These are phyloP conservation scores for Astragalus glycyphyllos DNA, from an alignment of 306 rosid genomes.

Conservation along the genomic window DNA sequence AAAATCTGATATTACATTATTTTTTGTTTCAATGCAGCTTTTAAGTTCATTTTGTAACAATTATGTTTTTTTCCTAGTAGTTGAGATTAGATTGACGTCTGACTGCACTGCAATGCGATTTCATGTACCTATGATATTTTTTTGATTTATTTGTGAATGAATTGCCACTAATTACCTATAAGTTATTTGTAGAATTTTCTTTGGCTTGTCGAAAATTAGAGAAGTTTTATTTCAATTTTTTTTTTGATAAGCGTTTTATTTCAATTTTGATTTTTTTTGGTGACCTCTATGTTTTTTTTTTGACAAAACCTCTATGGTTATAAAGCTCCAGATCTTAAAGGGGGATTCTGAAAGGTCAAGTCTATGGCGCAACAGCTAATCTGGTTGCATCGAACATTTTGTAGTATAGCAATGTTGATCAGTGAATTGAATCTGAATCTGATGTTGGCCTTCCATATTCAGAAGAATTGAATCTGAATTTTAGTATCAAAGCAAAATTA, in stretches of 20 bases:
- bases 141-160: neutral
- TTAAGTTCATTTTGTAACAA: slow-evolving; percentile 2
- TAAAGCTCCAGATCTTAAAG: neutral
- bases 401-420: neutral
- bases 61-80: neutral
- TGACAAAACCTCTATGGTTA: neutral
- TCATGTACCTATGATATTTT: neutral
- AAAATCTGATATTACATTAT: neutral
- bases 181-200: slow-evolving; percentile 13
- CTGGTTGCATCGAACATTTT: neutral
- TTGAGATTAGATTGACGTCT: slow-evolving; percentile 18
- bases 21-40: slow-evolving; percentile 1
- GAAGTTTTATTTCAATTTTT: neutral
- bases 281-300: neutral
- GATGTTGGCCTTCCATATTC: slow-evolving; percentile 1
- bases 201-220: neutral
- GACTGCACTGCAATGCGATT: slow-evolving; percentile 11
- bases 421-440: neutral
- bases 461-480: neutral
- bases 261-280: slow-evolving; percentile 11
- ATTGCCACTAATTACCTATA: neutral
- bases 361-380: no score
- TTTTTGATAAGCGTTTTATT: slow-evolving; percentile 2
- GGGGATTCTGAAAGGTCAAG: slow-evolving; percentile 1
- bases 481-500: neutral